These are phyloP conservation scores for Taiozyma sp. DNA, from an alignment of 1,139 yeast species.

Conservation along the genomic window DNA sequence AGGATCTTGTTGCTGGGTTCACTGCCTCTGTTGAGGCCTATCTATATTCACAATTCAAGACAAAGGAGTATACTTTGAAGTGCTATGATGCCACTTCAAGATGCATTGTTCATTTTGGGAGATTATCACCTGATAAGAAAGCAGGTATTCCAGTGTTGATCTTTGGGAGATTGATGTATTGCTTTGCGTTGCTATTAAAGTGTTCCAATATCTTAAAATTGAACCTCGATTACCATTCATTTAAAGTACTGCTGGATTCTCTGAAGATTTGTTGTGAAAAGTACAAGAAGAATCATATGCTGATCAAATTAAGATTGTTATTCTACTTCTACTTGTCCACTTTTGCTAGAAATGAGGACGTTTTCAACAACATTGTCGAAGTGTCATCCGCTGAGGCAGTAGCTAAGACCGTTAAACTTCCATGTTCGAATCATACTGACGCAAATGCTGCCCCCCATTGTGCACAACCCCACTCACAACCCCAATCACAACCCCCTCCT, in stretches of 20 bases:
- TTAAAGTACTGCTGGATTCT: constrained; percentile 14
- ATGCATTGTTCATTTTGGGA: constrained; percentile 46
- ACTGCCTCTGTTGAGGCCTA: constrained; percentile 69
- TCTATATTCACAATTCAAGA: constrained; percentile 68
- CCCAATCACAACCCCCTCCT: background rate
- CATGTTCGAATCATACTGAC: background rate
- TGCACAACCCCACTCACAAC: background rate
- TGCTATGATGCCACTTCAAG: constrained; percentile 54
- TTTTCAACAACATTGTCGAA: constrained; percentile 17
- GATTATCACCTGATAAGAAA: constrained; percentile 38
- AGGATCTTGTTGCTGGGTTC: constrained; percentile 28
- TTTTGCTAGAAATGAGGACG: constrained; percentile 23
- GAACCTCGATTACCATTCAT: constrained; percentile 13
- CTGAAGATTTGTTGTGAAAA: constrained; percentile 12
- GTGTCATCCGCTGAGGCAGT: constrained; percentile 12
- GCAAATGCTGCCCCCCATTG: background rate
- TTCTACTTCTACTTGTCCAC: constrained; percentile 24
- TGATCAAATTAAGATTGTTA: constrained; percentile 18
- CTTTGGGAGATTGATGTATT: constrained; percentile 61
- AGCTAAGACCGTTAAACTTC: constrained; percentile 6
- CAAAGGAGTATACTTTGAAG: constrained; percentile 36
- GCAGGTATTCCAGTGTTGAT: constrained; percentile 59
- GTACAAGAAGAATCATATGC: constrained; percentile 17
- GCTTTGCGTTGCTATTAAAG: constrained; percentile 28
- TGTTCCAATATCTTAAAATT: constrained; percentile 16